Conservation (phyloP, 2,329 filamentous ascomycete genomes). For the Fusarium incarnatum region DNA sequence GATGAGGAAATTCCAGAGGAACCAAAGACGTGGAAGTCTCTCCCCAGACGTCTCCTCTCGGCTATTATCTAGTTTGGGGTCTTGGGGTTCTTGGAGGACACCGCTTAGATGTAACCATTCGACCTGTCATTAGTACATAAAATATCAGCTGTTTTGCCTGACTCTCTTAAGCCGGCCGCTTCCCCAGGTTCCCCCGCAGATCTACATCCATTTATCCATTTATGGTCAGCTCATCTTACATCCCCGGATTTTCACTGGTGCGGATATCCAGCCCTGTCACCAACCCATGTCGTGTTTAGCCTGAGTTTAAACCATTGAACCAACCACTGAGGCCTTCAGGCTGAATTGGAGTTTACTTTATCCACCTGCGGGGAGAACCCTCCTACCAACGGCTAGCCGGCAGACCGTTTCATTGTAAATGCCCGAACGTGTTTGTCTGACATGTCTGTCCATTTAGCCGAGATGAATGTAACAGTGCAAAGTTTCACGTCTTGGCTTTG, state of each 20-base stretch:
- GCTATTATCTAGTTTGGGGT: constrained; percentile 14
- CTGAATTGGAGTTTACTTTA: constrained; percentile 3
- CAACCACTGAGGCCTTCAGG: constrained; percentile 5
- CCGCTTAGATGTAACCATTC: background rate
- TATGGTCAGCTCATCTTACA: background rate
- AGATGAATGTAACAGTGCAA: constrained; percentile 1
- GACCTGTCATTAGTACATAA: background rate
- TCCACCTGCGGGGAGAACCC: constrained; percentile 6
- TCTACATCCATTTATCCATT: background rate
- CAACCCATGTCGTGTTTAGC: constrained; percentile 22
- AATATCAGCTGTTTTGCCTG: background rate
- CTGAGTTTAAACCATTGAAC: constrained; percentile 8
- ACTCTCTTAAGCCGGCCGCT: background rate
- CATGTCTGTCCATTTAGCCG: constrained; percentile 9
- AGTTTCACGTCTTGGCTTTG: constrained; percentile 16
- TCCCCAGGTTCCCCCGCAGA: constrained; percentile 33
- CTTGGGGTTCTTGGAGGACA: background rate
- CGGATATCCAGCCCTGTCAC: constrained; percentile 5
- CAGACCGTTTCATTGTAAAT: constrained; percentile 1
- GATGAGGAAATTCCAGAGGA: constrained; percentile 72
- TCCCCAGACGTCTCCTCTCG: constrained; percentile 12
- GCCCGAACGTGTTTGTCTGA: background rate
- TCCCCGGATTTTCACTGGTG: constrained; percentile 6
- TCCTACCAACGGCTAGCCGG: background rate
- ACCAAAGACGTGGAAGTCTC: constrained; percentile 52